Percentiles rank a stretch among this genome's conserved stretches.
phyloP scores from a whole-genome alignment of 2,329 filamentous ascomycete species.

The Aspergillus jensenii region DNA sequence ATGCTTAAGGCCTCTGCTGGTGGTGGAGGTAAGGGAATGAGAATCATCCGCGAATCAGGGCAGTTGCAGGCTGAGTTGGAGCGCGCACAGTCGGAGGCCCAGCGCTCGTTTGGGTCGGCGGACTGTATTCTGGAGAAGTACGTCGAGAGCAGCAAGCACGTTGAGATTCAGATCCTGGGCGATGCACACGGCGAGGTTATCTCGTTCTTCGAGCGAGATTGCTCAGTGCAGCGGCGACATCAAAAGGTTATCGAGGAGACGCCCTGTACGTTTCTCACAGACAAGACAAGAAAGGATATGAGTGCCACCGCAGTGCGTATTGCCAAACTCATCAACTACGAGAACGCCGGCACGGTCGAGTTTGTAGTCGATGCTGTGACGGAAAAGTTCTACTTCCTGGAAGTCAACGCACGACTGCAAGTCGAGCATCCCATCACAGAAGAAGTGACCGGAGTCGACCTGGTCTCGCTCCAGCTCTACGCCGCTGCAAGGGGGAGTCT shows the following conservation, averaged over 20 bases:
- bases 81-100: slow-evolving; percentile 40
- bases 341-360: slow-evolving; percentile 48
- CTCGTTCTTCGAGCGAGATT: slow-evolving; percentile 81
- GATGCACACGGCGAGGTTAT: slow-evolving; percentile 77
- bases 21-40: slow-evolving; percentile 49
- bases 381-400: slow-evolving; percentile 47
- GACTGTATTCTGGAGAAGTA: slow-evolving; percentile 47
- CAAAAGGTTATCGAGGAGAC: slow-evolving; percentile 92
- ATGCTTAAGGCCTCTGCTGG: slow-evolving; percentile 53
- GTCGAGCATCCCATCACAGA: slow-evolving; percentile 52
- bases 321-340: slow-evolving; percentile 39
- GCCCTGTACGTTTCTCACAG: slow-evolving; percentile 65
- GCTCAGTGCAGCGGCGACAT: slow-evolving; percentile 80
- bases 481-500: slow-evolving; percentile 30
- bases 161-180: slow-evolving; percentile 89
- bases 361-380: slow-evolving; percentile 45
- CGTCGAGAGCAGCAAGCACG: slow-evolving; percentile 55
- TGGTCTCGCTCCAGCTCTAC: slow-evolving; percentile 33
- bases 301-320: slow-evolving; percentile 38
- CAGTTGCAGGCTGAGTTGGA: slow-evolving; percentile 35
- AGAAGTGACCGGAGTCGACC: slow-evolving; percentile 38
- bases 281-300: slow-evolving; percentile 35
- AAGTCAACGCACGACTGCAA: slow-evolving; percentile 52
- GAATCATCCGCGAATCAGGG: slow-evolving; percentile 33
- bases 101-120: slow-evolving; percentile 45